These are phyloP conservation scores for Xylaria flabelliformis DNA, from an alignment of 495 filamentous ascomycete species.

Conservation along the genomic window DNA sequence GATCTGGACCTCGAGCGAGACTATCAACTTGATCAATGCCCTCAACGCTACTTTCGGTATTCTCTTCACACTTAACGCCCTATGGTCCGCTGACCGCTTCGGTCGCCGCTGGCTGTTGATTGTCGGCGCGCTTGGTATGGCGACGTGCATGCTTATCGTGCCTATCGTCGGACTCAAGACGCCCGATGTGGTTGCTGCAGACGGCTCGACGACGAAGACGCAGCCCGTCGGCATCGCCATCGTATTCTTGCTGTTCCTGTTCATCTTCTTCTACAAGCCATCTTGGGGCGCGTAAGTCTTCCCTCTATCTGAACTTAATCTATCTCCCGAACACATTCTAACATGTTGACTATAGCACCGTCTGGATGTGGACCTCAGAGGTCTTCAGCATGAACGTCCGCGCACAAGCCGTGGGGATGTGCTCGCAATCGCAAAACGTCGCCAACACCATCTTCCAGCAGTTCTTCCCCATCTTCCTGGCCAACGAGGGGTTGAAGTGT, in stretches of 20 bases:
- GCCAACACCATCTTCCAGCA: conserved; percentile 69
- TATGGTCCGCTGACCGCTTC: conserved; percentile 65
- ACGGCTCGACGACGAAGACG: conserved; percentile 53
- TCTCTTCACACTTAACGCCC: conserved; percentile 67
- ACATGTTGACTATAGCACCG: conserved; percentile 41
- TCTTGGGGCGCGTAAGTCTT: conserved; percentile 62
- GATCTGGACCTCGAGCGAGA: conserved; percentile 58
- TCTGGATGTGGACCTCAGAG: conserved; percentile 72
- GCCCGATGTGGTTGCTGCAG: conserved; percentile 44
- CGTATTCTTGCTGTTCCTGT: conserved; percentile 67
- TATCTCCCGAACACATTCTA: neutral
- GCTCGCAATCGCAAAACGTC: conserved; percentile 69
- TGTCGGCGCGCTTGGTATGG: conserved; percentile 57
- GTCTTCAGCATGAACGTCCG: conserved; percentile 72
- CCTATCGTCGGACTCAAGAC: conserved; percentile 63
- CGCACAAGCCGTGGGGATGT: conserved; percentile 72
- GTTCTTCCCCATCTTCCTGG: conserved; percentile 70
- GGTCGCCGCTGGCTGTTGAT: conserved; percentile 61
- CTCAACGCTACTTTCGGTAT: conserved; percentile 65
- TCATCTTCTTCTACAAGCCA: conserved; percentile 74
- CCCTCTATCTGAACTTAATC: neutral
- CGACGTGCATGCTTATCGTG: conserved; percentile 62
- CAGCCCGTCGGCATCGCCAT: conserved; percentile 67
- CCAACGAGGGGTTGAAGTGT: conserved; percentile 58
- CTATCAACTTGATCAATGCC: conserved; percentile 69